Percentiles rank a stretch among this genome's conserved stretches.
phyloP scores from a whole-genome alignment of 345 rosid genomes.

The Ceriops decandra region DNA sequence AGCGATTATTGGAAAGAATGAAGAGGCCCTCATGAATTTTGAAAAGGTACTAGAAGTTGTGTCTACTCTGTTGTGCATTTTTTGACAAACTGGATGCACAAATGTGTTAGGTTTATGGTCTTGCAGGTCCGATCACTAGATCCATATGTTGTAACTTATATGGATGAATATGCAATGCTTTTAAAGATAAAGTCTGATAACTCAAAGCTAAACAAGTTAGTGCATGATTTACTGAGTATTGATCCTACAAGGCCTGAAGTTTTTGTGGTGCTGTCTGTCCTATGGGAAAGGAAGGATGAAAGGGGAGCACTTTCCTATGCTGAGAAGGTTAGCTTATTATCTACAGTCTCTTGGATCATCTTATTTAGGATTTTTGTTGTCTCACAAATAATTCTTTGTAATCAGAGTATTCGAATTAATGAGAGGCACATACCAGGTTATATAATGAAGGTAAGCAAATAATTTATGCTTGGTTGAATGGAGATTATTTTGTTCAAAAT shows the following conservation, averaged over 20 bases:
- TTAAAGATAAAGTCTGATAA: constrained; percentile 78
- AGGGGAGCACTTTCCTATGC: constrained; percentile 81
- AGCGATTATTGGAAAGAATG: constrained; percentile 91
- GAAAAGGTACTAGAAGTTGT: constrained; percentile 60
- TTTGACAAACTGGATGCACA: neutral
- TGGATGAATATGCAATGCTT: constrained; percentile 99
- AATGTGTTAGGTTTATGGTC: neutral
- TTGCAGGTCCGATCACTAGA: constrained; percentile 88
- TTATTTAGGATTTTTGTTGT: constrained; percentile 8
- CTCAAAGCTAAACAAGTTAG: constrained; percentile 76
- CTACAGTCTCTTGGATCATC: neutral
- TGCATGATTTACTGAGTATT: constrained; percentile 82
- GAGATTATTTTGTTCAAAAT: constrained; percentile 13
- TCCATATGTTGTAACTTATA: constrained; percentile 75
- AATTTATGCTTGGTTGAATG: constrained; percentile 11
- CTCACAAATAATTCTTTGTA: constrained; percentile 22
- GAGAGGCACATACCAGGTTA: constrained; percentile 92
- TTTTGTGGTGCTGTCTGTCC: constrained; percentile 78
- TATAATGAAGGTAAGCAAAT: constrained; percentile 77
- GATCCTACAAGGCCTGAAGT: constrained; percentile 89
- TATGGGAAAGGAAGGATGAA: constrained; percentile 89
- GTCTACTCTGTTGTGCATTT: constrained; percentile 5
- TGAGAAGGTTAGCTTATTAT: constrained; percentile 72
- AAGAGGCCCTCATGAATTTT: constrained; percentile 82
- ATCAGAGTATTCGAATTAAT: constrained; percentile 85